A percentile compares a stretch with the other conserved stretches of the same genome.
phyloP scores from a whole-genome alignment of 2,329 filamentous ascomycete genomes.

The Exophiala calicioides region DNA sequence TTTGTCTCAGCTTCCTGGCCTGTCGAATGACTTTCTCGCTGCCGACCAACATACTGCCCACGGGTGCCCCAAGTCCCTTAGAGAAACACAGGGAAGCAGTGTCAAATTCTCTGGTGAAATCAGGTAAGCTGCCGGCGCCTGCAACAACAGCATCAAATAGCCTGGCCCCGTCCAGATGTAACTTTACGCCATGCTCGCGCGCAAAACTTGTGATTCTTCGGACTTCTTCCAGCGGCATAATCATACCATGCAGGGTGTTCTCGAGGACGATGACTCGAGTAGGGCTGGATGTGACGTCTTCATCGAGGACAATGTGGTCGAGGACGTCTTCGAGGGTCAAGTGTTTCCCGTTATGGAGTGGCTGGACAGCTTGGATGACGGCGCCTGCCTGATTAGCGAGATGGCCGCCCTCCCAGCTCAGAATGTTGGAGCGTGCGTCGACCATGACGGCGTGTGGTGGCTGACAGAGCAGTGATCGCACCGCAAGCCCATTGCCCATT shows the following conservation, averaged over 20 bases:
- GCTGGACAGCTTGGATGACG: constrained; percentile 22
- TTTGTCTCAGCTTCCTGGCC: constrained; percentile 37
- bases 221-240: constrained; percentile 35
- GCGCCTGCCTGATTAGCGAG: constrained; percentile 38
- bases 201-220: constrained; percentile 36
- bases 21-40: constrained; percentile 33
- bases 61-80: constrained; percentile 38
- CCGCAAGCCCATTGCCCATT: constrained; percentile 42
- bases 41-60: constrained; percentile 37
- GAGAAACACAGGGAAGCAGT: constrained; percentile 38
- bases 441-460: constrained; percentile 39
- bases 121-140: constrained; percentile 31
- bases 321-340: constrained; percentile 34
- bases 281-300: constrained; percentile 34
- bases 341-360: constrained; percentile 38
- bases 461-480: constrained; percentile 37
- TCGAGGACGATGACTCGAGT: constrained; percentile 37
- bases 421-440: constrained; percentile 39
- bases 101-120: constrained; percentile 38
- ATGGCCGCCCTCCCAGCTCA: constrained; percentile 36
- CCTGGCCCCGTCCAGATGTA: constrained; percentile 38
- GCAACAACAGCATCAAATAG: constrained; percentile 36
- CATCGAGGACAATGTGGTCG: not conserved
- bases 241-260: constrained; percentile 34
- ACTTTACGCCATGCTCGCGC: constrained; percentile 32